A percentile compares a stretch with the other conserved stretches of the same genome.
Conservation (phyloP, 2,329 filamentous ascomycete genomes). For the Paraphoma chrysanthemicola region DNA sequence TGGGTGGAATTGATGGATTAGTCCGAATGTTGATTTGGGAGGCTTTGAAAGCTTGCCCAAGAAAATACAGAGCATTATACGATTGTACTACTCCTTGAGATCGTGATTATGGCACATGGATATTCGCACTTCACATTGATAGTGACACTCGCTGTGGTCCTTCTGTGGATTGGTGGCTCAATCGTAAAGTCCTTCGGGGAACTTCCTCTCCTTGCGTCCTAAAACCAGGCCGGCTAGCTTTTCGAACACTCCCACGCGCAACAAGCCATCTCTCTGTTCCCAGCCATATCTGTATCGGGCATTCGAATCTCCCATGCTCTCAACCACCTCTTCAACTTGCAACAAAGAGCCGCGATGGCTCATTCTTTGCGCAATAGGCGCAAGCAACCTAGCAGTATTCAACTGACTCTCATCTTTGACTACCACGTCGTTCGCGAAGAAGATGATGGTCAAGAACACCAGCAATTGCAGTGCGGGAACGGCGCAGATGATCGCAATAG, state of each 20-base stretch:
- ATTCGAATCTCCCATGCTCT: background rate
- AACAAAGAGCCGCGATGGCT: background rate
- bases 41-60: no score
- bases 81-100: no score
- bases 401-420: background rate
- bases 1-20: no score
- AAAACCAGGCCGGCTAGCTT: background rate
- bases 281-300: background rate
- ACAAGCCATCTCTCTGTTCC: background rate
- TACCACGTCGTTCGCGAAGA: background rate
- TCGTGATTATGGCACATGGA: no score
- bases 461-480: background rate
- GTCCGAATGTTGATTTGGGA: no score
- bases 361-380: background rate
- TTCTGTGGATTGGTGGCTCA: background rate
- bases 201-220: background rate
- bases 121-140: background rate
- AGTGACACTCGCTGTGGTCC: background rate
- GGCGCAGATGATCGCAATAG: background rate
- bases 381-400: background rate
- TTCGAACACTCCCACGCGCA: background rate
- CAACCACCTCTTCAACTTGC: background rate
- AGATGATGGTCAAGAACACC: background rate
- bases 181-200: background rate
- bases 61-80: no score